Conservation (phyloP, 2,329 filamentous ascomycete species). For the Stagonosporopsis cucurbitacearum region DNA sequence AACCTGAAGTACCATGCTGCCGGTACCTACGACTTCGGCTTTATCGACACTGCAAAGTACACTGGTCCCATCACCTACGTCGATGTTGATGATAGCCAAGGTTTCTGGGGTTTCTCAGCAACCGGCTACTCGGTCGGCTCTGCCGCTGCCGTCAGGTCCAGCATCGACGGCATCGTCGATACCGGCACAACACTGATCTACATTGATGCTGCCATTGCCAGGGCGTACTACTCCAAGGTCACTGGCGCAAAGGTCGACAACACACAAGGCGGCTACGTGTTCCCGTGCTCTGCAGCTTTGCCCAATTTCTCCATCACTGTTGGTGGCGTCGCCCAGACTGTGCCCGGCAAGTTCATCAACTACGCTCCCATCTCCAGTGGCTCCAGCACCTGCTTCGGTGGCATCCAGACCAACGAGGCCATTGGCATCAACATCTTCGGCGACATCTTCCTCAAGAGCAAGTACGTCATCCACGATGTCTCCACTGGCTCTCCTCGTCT, state of each 20-base stretch:
- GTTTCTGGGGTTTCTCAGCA: conserved; percentile 68
- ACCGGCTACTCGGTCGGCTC: conserved; percentile 63
- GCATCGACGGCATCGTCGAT: conserved; percentile 67
- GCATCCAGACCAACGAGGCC: conserved; percentile 70
- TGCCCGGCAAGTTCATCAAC: conserved; percentile 64
- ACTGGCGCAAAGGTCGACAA: conserved; percentile 57
- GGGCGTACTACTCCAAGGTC: conserved; percentile 67
- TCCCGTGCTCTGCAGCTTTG: conserved; percentile 58
- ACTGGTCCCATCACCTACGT: conserved; percentile 64
- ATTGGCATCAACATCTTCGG: conserved; percentile 73
- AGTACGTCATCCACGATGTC: conserved; percentile 69
- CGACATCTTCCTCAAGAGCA: conserved; percentile 78
- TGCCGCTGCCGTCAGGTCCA: conserved; percentile 44
- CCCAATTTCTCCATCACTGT: conserved; percentile 63
- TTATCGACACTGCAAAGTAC: conserved; percentile 65
- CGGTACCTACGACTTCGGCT: conserved; percentile 64
- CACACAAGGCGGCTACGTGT: conserved; percentile 61
- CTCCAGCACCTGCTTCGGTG: conserved; percentile 70
- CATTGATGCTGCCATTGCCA: conserved; percentile 60
- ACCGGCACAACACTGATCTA: conserved; percentile 74
- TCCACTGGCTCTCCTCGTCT: conserved; percentile 46
- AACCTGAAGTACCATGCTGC: conserved; percentile 59
- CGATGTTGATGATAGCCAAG: conserved; percentile 62
- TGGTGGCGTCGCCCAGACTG: conserved; percentile 56
- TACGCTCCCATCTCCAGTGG: conserved; percentile 53